These are phyloP conservation scores for Rhododendron griersonianum DNA, from an alignment of 148 eudicot genomes.

Conservation along the genomic window DNA sequence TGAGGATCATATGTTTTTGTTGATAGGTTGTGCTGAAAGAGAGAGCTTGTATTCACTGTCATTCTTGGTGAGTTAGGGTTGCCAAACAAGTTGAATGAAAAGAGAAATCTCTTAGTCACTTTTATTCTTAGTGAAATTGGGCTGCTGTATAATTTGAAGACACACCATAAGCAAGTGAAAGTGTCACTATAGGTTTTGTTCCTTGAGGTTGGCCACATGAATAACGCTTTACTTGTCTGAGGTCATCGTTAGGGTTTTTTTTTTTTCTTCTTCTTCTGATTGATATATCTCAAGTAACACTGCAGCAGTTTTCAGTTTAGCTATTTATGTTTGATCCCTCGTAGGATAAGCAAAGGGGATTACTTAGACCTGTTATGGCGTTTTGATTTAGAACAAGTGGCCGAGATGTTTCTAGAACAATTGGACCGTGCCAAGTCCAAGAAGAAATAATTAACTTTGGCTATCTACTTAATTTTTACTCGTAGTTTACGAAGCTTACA, in stretches of 20 bases:
- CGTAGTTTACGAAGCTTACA: not conserved
- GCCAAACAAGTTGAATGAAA: not conserved
- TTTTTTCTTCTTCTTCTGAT: not conserved
- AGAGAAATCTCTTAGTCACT: not conserved
- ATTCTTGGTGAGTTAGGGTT: not conserved
- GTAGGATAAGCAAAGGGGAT: not conserved
- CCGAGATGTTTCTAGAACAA: too few relatives aligned
- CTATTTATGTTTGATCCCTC: not conserved
- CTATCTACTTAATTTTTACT: not conserved
- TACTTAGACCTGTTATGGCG: not conserved
- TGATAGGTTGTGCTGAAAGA: not conserved
- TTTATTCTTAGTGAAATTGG: too few relatives aligned
- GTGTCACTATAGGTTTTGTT: not conserved
- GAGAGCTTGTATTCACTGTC: not conserved
- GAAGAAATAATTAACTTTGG: too few relatives aligned
- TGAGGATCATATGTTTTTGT: not conserved
- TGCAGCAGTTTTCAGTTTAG: not conserved
- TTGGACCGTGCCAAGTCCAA: too few relatives aligned
- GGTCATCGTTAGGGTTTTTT: not conserved
- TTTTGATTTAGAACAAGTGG: not conserved
- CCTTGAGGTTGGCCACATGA: too few relatives aligned
- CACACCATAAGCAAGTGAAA: not conserved
- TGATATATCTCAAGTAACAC: not conserved
- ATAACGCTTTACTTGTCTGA: not conserved
- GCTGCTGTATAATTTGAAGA: not conserved